Evolutionary conservation across 306 rosid species (phyloP).

Genomic region (Lablab purpureus): DNA sequence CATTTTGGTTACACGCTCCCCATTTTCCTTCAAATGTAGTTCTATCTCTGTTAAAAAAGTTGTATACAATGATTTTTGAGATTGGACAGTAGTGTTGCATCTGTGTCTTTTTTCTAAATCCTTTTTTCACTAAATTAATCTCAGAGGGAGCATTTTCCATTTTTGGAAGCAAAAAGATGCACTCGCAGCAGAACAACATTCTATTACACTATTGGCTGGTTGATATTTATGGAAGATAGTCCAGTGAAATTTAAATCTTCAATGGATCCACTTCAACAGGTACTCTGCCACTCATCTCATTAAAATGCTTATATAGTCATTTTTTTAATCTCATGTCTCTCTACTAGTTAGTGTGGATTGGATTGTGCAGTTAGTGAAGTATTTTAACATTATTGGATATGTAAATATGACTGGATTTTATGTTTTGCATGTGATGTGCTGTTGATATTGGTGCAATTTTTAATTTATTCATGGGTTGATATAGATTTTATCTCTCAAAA

Average conservation of each 20-base stretch:
- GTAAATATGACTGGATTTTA: conserved; percentile 2
- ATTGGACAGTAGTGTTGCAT: conserved; percentile 22
- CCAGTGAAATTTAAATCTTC: conserved; percentile 92
- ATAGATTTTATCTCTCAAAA: background rate
- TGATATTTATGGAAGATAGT: conserved; percentile 95
- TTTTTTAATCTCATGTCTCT: conserved; percentile 21
- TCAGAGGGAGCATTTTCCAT: conserved; percentile 95
- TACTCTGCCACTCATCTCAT: conserved; percentile 45
- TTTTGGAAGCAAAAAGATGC: conserved; percentile 87
- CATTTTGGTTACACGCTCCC: conserved; percentile 7
- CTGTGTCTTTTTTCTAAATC: conserved; percentile 41
- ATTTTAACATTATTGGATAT: conserved; percentile 6
- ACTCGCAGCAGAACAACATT: conserved; percentile 94
- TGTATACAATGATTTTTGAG: conserved; percentile 8
- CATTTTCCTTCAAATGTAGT: conserved; percentile 13
- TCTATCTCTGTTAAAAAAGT: background rate
- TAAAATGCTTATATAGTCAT: conserved; percentile 28
- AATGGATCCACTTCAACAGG: conserved; percentile 97
- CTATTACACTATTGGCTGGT: conserved; percentile 92
- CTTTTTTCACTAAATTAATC: conserved; percentile 42
- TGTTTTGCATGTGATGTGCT: background rate
- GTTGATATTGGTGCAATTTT: background rate
- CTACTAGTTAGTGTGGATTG: background rate
- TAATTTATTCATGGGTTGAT: background rate
- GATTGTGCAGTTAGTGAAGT: conserved; percentile 7